Evolutionary conservation across 768 basidiomycete genomes (phyloP), one percentile per base, ranked within the genome.

Genomic region (Pleurotus djamor): DNA sequence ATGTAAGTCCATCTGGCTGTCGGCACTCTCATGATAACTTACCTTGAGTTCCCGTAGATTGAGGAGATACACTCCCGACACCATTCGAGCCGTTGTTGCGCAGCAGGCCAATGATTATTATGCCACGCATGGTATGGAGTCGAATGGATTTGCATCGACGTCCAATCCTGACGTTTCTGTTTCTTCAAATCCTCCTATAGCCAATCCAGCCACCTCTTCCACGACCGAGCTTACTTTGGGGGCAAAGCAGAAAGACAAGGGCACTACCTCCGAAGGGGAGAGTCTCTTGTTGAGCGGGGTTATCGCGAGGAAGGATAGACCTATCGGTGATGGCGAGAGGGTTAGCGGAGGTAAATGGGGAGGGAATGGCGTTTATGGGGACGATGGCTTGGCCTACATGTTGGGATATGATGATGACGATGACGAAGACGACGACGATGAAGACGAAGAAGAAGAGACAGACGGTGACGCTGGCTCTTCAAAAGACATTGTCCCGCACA

Each of bases 11-110:
- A 44, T 37, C n/a, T 21, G 32, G 52, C 32, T 9, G 28, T 37
- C 4, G 12, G 9, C 16, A 59, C 38, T 41, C 8, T n/a, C 48
- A 17, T 16, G n/a, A 12, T 55, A 12, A n/a, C 17, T 47, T n/a
- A 14, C 17, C n/a, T 12, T 47, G 9, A 7, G n/a, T 7, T n/a
- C 7, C 44, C n/a, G 35, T 43, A 51, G 58, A 52, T 8, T 59
- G 59, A 51, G 48, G 2, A 57, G 58, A n/a, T 61, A 61, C 41
- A 52, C 61, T 4, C 61, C 61, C 3, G 57, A 61, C 35, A 61
- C 61, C 5, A 61, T 61, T 41, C 51, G 61, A 13, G 60, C 60
- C 4, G 60, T 61, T 10, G 60, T 61, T 13, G 60, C 60, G 9
- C 57, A 57, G 14, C 60, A 61, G 43, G 60, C 60, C 32, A 57